Base-by-base conservation (phyloP, 2,329 filamentous ascomycete genomes). In the Penicillium freii region DNA sequence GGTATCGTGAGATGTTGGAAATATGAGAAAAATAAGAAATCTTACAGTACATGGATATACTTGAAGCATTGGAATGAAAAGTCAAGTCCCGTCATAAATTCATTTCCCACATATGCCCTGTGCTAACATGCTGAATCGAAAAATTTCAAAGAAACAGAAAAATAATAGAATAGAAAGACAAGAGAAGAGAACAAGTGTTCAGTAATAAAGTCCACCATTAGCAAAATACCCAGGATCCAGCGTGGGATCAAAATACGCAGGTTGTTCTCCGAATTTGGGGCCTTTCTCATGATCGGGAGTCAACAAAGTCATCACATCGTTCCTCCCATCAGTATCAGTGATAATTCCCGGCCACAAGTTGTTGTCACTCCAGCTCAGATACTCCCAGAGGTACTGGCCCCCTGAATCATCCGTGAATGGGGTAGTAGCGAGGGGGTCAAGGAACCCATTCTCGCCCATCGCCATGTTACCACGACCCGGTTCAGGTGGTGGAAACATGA, bases 331-430 rank as follows among this genome's bases (percentile, higher is more conserved):
- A 1, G 67, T 54, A 15, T 72, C 71, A 1, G 64, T 56, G 9
- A 29, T 36, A 40, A 71, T 51, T 0, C 67, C 70, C 1, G 69
- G 66, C 71, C 60, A 75, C 49, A 73, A 43, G 36, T 64, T 73
- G 45, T 63, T 68, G 36, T 75, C 72, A 55, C 73, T 73, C 73
- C 73, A 75, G 52, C 69, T 74, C 31, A 75, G 61, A 52, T 73
- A 75, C 51, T 75, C 73, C 71, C 71, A 73, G 11, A 75, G 67
- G 56, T 71, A 69, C 53, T 73, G 70, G 2, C 67, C 62, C 17
- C 60, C 67, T 2, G 67, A 63, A 4, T 73, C 69, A 51, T 73
- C 69, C 5, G 69, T 62, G 15, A 69, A 65, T 0, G 66, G 64
- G 6, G 62, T 56, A 8, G 62, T 54, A 8, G 65, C 52, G 3